Base-by-base conservation (phyloP, 2,329 filamentous ascomycete species). In the Xylariaceae sp. region DNA sequence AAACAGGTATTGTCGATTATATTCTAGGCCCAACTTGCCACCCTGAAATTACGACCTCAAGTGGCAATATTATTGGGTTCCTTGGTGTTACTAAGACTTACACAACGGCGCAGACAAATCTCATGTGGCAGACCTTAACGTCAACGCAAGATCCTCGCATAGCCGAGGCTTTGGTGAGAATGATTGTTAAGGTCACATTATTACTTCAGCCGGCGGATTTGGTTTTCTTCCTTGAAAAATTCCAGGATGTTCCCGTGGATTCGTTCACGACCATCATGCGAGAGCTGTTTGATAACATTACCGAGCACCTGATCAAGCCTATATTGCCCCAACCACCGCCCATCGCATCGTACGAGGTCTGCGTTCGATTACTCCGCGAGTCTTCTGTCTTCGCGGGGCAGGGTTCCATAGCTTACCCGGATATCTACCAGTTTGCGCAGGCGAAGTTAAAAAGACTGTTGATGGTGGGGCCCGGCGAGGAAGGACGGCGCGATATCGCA, bases 1-100 rank as follows among this genome's bases (percentile, higher is more conserved):
- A 78, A 6, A 86, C 87, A 37, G 84, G 85, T 49, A 75, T 97
- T 22, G 81, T 95, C 21, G 84, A 91, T 55, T 97, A 96, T 70
- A 84, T 99, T 43, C 81, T 96, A 48, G 89, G 92, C 1, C 85
- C 92, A 13, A 91, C 91, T 52, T 96, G 92, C 30, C 94, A 97
- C 65, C 90, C 92, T 1, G 91, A 96, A 66, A 83, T 97, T 49
- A 94, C 95, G 18, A 78, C 80, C 34, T 84, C 91, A 61, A 89
- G 89, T 64, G 79, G 80, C 39, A 95, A 96, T 59, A 88, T 97
- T 49, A 77, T 96, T 45, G 89, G 89, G 0, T 97, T 97, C 65
- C 76, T 97, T 48, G 81, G 90, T 19, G 87, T 94, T 13, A 94
- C 89, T 0, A 78, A 79, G 50, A 86, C 83, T 13, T 96, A 92